A percentile compares a stretch with the other conserved stretches of the same genome.
Conservation (phyloP, 306 rosid species). For the Macrotyloma uniflorum region DNA sequence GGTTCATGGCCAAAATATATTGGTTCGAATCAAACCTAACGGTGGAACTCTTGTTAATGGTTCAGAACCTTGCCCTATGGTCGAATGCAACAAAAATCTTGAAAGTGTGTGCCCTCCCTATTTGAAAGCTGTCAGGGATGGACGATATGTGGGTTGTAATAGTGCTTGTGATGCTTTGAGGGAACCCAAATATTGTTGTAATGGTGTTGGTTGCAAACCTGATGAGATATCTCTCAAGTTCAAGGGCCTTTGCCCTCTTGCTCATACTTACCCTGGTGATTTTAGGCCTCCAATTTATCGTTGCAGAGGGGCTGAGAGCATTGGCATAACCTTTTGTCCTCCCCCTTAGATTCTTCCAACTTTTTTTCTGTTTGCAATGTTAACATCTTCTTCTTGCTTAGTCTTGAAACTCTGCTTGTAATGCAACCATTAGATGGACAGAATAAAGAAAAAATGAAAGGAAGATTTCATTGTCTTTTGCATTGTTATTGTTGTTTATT, state of each 20-base stretch:
- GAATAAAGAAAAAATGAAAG: too few relatives aligned
- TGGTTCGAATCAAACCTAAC: conserved; percentile 26
- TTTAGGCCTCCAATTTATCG: conserved; percentile 37
- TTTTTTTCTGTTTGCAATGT: too few relatives aligned
- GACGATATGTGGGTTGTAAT: conserved; percentile 37
- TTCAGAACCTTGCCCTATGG: conserved; percentile 38
- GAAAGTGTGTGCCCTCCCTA: conserved; percentile 23
- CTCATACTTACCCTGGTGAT: conserved; percentile 39
- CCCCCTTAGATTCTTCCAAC: background rate
- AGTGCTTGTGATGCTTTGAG: conserved; percentile 45
- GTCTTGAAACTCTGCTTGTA: too few relatives aligned
- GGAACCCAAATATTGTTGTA: conserved; percentile 46
- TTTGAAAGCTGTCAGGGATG: background rate
- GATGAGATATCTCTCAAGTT: conserved; percentile 29
- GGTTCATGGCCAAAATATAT: conserved; percentile 45
- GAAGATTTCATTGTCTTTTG: too few relatives aligned
- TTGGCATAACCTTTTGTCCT: conserved; percentile 38
- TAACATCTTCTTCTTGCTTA: too few relatives aligned
- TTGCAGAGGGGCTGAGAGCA: conserved; percentile 39
- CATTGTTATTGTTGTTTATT: too few relatives aligned
- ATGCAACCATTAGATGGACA: too few relatives aligned
- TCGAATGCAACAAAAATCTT: conserved; percentile 27
- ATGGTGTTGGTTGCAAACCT: conserved; percentile 19
- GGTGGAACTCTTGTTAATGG: conserved; percentile 45
- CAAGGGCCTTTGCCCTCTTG: conserved; percentile 30